A percentile compares a stretch with the other conserved stretches of the same genome.
Conservation (phyloP, 2,329 filamentous ascomycete species). For the Aureobasidium sp. region DNA sequence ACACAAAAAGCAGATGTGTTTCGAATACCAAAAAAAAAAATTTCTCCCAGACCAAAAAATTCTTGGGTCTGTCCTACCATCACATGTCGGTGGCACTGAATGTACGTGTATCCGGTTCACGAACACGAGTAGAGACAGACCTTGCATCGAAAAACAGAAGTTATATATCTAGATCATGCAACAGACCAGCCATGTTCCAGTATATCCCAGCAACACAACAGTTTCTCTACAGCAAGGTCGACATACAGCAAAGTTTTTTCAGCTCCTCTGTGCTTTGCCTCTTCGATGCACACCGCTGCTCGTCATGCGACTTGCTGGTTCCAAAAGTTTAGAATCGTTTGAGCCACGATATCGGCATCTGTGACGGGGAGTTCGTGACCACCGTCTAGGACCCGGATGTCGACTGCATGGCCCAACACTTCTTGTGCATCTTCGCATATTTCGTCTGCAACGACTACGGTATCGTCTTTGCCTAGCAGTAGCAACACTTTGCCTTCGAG, state of each 20-base stretch:
- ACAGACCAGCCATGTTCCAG: neutral
- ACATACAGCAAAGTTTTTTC: neutral
- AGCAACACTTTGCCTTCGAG: slow-evolving; percentile 51
- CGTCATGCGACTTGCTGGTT: neutral
- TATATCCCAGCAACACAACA: neutral
- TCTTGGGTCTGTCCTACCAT: neutral
- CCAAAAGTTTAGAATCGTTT: slow-evolving; percentile 41
- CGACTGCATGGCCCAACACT: slow-evolving; percentile 49
- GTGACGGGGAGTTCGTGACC: slow-evolving; percentile 65
- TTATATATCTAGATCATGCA: neutral
- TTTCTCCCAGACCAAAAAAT: neutral
- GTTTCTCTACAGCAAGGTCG: neutral
- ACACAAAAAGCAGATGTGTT: slow-evolving; percentile 12
- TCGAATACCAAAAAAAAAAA: neutral
- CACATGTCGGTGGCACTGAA: neutral
- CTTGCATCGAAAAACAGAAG: neutral
- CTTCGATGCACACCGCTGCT: neutral
- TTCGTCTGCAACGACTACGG: slow-evolving; percentile 59
- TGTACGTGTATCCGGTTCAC: neutral
- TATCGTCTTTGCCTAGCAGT: slow-evolving; percentile 58
- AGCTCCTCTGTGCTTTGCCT: neutral
- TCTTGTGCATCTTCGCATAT: slow-evolving; percentile 51
- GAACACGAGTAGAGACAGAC: neutral
- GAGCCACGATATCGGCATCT: slow-evolving; percentile 50
- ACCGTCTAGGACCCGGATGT: slow-evolving; percentile 50